phyloP scores from a whole-genome alignment of 768 basidiomycete species.

The Multifurca ochricompacta region DNA sequence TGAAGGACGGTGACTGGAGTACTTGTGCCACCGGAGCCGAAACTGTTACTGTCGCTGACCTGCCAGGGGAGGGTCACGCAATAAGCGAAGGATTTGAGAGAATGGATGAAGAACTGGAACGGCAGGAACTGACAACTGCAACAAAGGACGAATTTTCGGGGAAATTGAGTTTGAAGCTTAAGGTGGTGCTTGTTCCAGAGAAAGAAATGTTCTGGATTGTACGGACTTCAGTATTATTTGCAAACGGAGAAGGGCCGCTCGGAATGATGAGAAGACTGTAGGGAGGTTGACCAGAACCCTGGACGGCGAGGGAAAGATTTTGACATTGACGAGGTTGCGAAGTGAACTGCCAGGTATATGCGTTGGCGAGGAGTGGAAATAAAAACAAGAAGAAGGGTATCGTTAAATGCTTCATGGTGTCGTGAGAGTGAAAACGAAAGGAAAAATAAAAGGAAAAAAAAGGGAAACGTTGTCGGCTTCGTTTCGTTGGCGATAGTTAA shows the following conservation, averaged over 20 bases:
- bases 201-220: conserved; percentile 52
- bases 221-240: conserved; percentile 57
- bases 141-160: conserved; percentile 68
- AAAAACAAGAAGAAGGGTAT: conserved; percentile 14
- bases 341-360: conserved; percentile 37
- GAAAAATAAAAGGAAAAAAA: too few species aligned
- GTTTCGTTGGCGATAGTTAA: too few species aligned
- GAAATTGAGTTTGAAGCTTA: conserved; percentile 53
- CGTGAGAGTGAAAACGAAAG: too few species aligned
- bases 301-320: conserved; percentile 50
- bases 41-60: conserved; percentile 54
- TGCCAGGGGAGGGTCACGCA: conserved; percentile 21
- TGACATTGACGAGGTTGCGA: conserved; percentile 56
- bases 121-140: conserved; percentile 50
- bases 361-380: conserved; percentile 28
- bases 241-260: conserved; percentile 52
- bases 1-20: conserved; percentile 47
- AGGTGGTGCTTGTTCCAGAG: conserved; percentile 30
- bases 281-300: conserved; percentile 57
- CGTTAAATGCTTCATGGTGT: conserved; percentile 5
- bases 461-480: too few species aligned
- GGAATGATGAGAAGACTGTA: conserved; percentile 64
- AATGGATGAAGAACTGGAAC: not conserved
- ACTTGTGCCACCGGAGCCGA: conserved; percentile 71
- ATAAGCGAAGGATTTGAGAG: not conserved